phyloP scores from a whole-genome alignment of 2,329 filamentous ascomycete genomes.

The Berkeleyomyces basicola region DNA sequence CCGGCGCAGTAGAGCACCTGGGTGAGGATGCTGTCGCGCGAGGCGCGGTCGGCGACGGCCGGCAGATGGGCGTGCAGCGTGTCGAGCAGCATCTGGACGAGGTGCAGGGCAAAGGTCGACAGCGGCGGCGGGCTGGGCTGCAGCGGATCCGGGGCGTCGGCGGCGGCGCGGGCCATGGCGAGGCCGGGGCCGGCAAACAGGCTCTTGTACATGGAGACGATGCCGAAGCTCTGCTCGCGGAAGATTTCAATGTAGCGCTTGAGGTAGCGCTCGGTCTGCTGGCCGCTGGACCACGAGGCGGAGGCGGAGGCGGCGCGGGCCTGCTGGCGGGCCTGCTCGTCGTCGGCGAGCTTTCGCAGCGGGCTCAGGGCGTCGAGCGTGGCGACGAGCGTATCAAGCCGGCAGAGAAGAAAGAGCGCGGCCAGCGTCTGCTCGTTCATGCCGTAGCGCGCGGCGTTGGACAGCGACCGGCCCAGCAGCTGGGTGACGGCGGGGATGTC shows the following conservation, averaged over 20 bases:
- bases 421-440: slow-evolving; percentile 51
- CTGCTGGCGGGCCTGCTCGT: slow-evolving; percentile 45
- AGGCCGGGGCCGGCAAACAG: slow-evolving; percentile 46
- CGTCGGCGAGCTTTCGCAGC: slow-evolving; percentile 73
- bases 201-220: slow-evolving; percentile 84
- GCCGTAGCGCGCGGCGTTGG: slow-evolving; percentile 2
- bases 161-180: slow-evolving; percentile 6
- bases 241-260: slow-evolving; percentile 97
- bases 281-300: slow-evolving; percentile 48
- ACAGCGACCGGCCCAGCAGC: slow-evolving; percentile 1
- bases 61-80: slow-evolving; percentile 64
- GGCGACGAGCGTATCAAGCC: slow-evolving; percentile 59
- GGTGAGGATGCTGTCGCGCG: slow-evolving; percentile 73
- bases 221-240: slow-evolving; percentile 89
- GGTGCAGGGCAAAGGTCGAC: slow-evolving; percentile 67
- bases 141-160: slow-evolving; percentile 25
- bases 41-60: slow-evolving; percentile 61
- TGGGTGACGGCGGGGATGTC: slow-evolving; percentile 29
- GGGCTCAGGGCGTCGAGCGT: slow-evolving; percentile 76
- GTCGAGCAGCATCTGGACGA: slow-evolving; percentile 65
- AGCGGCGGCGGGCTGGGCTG: slow-evolving; percentile 56
- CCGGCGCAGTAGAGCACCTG: slow-evolving; percentile 89
- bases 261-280: slow-evolving; percentile 85
- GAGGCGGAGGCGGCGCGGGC: slow-evolving; percentile 24
- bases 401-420: slow-evolving; percentile 72